Conservation (phyloP, 2,329 filamentous ascomycete genomes). For the Tolypocladium guangdongense region DNA sequence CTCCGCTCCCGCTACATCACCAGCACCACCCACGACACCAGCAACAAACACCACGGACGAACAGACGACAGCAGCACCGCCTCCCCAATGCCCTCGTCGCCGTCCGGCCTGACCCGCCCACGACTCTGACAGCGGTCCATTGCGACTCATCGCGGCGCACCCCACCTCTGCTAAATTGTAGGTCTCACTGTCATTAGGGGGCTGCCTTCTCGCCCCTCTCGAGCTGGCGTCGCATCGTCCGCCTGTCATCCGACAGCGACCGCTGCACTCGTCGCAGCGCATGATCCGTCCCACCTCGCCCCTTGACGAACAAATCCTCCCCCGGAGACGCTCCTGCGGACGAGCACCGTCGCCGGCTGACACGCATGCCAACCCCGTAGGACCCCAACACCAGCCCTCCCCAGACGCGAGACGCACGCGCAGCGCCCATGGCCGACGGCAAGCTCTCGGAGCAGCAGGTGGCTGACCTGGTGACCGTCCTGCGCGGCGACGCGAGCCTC, state of each 20-base stretch:
- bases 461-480: constrained; percentile 38
- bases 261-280: neutral
- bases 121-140: constrained; percentile 5
- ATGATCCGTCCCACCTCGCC: neutral
- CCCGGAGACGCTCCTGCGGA: neutral
- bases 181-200: neutral
- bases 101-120: neutral
- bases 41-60: no score
- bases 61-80: neutral
- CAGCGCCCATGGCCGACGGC: constrained; percentile 34
- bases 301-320: neutral
- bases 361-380: neutral
- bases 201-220: no score
- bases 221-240: neutral
- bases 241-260: neutral
- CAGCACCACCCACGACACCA: neutral
- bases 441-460: constrained; percentile 50
- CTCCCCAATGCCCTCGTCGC: neutral
- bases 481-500: constrained; percentile 52
- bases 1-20: neutral
- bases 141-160: neutral
- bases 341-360: neutral
- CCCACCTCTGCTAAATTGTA: neutral
- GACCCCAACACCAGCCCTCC: neutral
- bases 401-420: neutral